phyloP scores from a whole-genome alignment of 2,329 filamentous ascomycete genomes.

The Sporothrix schenckii region DNA sequence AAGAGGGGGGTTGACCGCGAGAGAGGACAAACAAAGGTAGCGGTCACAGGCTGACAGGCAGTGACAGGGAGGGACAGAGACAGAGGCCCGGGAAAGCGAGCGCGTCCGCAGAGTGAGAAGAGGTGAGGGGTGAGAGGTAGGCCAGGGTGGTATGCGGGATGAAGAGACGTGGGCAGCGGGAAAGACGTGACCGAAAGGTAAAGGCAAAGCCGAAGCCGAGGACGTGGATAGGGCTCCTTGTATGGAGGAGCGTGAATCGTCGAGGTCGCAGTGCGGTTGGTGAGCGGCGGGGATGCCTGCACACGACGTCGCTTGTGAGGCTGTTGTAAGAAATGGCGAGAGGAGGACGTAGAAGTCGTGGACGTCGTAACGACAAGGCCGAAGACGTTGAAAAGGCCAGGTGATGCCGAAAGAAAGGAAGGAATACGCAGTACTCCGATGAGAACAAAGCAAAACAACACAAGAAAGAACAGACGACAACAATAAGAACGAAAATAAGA shows the following conservation, averaged over 20 bases:
- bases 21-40: neutral
- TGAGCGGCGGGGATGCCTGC: neutral
- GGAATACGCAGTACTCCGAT: no score
- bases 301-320: constrained; percentile 10
- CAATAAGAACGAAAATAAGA: neutral
- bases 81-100: neutral
- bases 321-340: neutral
- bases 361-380: neutral
- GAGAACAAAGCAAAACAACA: neutral
- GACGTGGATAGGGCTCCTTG: neutral
- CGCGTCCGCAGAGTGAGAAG: neutral
- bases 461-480: neutral
- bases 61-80: neutral
- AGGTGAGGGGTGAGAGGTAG: neutral
- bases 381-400: neutral
- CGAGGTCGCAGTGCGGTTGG: constrained; percentile 8
- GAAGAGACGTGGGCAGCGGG: constrained; percentile 7
- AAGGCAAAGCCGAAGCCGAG: neutral
- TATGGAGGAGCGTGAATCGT: neutral
- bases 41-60: neutral
- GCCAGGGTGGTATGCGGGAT: constrained; percentile 19
- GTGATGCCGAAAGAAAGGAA: neutral
- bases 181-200: neutral
- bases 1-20: neutral
- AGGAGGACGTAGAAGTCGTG: neutral